Evolutionary conservation across 2,329 filamentous ascomycete genomes (phyloP), one percentile per base, ranked within the genome.

Genomic region (Fusarium coicis): DNA sequence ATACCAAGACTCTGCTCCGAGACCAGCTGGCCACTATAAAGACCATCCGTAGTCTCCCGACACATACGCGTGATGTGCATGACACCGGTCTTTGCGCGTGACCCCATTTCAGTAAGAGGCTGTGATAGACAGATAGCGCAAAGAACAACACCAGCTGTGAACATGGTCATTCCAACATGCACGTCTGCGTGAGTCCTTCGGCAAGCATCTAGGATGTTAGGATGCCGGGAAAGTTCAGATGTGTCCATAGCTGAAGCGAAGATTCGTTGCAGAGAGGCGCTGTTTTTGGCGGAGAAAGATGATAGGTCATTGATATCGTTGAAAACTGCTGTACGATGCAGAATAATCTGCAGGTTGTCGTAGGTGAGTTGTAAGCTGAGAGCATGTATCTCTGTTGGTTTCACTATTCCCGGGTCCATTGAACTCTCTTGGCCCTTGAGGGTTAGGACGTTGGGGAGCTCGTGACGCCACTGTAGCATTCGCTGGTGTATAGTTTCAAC

Each of bases 321-420:
- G 19, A 53, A 53, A 2, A 53, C 34, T 14, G 2, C 34, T 4
- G 50, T 40, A 0, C 50, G 50, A 40, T 54, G 50, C 0, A 54
- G 0, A 1, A 54, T 54, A 0, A 54, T 54, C 0, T 54, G 50
- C 0, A 54, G 15, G 0, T 54, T 54, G 10, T 40, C 34, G 5
- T 54, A 54, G 2, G 50, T 54, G 0, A 54, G 50, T 1, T 54
- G 34, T 0, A 40, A 2, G 0, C 34, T 54, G 2, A 54, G 19
- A 0, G 50, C 50, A 0, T 40, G 34, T 0, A 54, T 7, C 2
- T 40, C 19, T 0, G 50, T 30, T 5, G 50, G 19, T 3, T 1
- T 30, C 0, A 54, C 34, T 7, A 14, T 5, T 0, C 5, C 0
- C 0, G 10, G 2, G 2, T n/a, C 23, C 19, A 5, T 18, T 2